A percentile compares a stretch with the other conserved stretches of the same genome.
These are phyloP conservation scores for Shiraia sp. DNA, from an alignment of 2,329 filamentous ascomycete species.

Conservation along the genomic window DNA sequence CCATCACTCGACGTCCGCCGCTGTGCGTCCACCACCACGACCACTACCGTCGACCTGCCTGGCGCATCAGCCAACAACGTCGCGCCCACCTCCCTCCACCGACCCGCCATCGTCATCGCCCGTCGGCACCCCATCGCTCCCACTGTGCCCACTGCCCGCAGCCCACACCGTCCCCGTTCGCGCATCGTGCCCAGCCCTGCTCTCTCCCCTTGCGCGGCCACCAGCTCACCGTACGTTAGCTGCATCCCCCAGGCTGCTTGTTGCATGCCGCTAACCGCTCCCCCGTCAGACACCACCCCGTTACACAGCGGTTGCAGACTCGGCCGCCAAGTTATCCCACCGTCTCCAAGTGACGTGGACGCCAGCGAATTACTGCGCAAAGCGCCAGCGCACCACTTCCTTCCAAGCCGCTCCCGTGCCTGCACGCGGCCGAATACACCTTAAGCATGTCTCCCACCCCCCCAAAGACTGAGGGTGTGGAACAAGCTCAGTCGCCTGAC, in stretches of 20 bases:
- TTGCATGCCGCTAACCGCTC: conserved; percentile 42
- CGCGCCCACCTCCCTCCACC: neutral
- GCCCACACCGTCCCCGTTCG: conserved; percentile 15
- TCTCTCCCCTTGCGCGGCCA: conserved; percentile 9
- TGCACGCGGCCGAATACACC: conserved; percentile 16
- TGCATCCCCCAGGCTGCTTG: conserved; percentile 15
- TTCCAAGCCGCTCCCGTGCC: conserved; percentile 16
- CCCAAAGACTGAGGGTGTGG: conserved; percentile 85
- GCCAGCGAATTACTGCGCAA: conserved; percentile 43
- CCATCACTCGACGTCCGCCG: conserved; percentile 2
- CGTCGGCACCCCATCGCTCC: conserved; percentile 8
- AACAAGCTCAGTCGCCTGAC: conserved; percentile 90
- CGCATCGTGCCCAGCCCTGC: conserved; percentile 13
- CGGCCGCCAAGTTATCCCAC: conserved; percentile 37
- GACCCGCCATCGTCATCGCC: conserved; percentile 2
- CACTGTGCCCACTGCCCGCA: conserved; percentile 7
- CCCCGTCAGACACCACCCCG: conserved; percentile 26
- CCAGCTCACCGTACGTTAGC: conserved; percentile 24
- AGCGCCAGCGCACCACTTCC: conserved; percentile 54
- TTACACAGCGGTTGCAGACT: conserved; percentile 43
- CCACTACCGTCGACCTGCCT: neutral
- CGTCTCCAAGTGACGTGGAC: conserved; percentile 44
- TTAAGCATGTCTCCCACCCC: conserved; percentile 83
- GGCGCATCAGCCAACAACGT: too few species aligned
- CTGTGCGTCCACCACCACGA: neutral